Evolutionary conservation across 805 yeast species (phyloP).

Genomic region (Candida verbasci): DNA sequence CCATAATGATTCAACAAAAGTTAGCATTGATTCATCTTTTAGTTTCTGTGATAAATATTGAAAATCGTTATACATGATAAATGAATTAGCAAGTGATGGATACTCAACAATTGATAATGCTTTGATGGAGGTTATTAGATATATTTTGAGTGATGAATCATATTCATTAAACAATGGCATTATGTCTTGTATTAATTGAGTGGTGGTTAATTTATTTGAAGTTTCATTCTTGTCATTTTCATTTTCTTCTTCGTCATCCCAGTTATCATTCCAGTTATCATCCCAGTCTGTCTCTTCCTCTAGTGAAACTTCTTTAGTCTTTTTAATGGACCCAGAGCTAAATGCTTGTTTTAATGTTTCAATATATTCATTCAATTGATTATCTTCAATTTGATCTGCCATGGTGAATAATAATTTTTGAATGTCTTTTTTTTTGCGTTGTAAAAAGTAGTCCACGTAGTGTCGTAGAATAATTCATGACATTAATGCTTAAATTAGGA

Average conservation of each 20-base stretch:
- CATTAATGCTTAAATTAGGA: too few species aligned
- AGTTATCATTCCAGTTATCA: conserved; percentile 16
- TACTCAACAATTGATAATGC: conserved; percentile 29
- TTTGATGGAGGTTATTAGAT: conserved; percentile 23
- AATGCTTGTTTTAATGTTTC: conserved; percentile 22
- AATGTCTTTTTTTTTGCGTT: too few species aligned
- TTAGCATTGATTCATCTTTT: conserved; percentile 11
- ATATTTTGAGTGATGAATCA: conserved; percentile 15
- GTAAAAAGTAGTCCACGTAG: too few species aligned
- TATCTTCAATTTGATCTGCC: conserved; percentile 1
- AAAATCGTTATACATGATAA: conserved; percentile 34
- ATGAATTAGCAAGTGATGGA: conserved; percentile 28
- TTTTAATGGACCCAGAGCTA: conserved; percentile 5
- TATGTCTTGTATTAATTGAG: conserved; percentile 17
- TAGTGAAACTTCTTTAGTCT: background rate
- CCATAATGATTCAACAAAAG: conserved; percentile 17
- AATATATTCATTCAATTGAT: conserved; percentile 30
- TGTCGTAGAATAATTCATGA: too few species aligned
- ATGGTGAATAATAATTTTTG: background rate
- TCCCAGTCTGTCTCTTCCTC: conserved; percentile 7
- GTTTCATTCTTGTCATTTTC: background rate
- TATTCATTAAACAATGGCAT: conserved; percentile 20
- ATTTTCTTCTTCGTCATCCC: conserved; percentile 19
- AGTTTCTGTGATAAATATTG: conserved; percentile 16
- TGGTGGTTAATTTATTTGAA: background rate